Evolutionary conservation across 169 alveolate genomes (phyloP).

Genomic region (Miamiensis avidus): DNA sequence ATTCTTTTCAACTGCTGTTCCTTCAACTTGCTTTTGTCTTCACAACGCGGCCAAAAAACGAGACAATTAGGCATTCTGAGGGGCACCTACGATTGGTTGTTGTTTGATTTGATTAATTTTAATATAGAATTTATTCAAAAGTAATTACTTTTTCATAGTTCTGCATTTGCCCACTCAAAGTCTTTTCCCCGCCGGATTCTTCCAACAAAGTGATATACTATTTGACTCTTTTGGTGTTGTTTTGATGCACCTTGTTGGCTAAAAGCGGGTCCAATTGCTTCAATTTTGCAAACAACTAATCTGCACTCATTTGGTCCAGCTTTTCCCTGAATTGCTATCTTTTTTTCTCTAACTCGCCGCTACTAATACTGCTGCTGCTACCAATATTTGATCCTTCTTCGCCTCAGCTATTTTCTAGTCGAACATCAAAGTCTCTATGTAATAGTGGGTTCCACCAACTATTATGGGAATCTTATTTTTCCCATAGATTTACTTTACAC

Average conservation of each 20-base stretch:
- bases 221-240: constrained; percentile 53
- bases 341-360: constrained; percentile 24
- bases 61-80: constrained; percentile 36
- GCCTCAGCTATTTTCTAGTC: constrained; percentile 32
- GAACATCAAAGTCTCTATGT: constrained; percentile 64
- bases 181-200: constrained; percentile 5
- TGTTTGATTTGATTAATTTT: no score
- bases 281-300: constrained; percentile 35
- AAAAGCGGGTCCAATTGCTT: constrained; percentile 40
- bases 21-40: constrained; percentile 38
- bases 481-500: constrained; percentile 35
- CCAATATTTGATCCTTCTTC: constrained; percentile 4
- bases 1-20: constrained; percentile 58
- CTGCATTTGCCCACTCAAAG: constrained; percentile 23
- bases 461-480: constrained; percentile 62
- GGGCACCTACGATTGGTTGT: not conserved
- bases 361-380: constrained; percentile 19
- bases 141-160: constrained; percentile 23
- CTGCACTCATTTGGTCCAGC: constrained; percentile 13
- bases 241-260: constrained; percentile 42
- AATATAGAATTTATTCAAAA: not conserved
- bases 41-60: constrained; percentile 51
- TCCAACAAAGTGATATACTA: constrained; percentile 41
- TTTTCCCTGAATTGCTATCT: constrained; percentile 22
- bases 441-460: constrained; percentile 83